Evolutionary conservation across 192 early-diverging fungal genomes (phyloP), one percentile per base, ranked within the genome.

Genomic region (Backusella tarrabulga): DNA sequence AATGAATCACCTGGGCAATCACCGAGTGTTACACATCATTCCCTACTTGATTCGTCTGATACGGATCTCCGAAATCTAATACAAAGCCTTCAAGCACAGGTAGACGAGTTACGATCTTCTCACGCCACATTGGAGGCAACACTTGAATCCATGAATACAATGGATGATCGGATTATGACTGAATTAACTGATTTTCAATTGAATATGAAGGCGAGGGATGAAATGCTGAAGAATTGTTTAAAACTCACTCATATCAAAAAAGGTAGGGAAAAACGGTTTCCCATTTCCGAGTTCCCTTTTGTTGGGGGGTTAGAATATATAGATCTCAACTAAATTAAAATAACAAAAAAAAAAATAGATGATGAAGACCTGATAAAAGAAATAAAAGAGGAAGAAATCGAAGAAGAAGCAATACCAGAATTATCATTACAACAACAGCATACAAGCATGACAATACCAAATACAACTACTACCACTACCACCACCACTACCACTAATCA

Each of bases 191-290:
- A 42, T 8, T 50, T 72, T 12, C 38, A 72, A 17, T 6, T 52
- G 12, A 72, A 50, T 44, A 44, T 72, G 42, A 44, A 32, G 42
- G 15, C 71, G 17, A 72, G 42, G 52, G 71, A 72, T 72, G 42
- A 42, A 14, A 40, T 72, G 38, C 2, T 72, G 8, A 23, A 52
- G 4, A 9, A 52, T 7, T 72, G 38, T 44, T 32, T 72, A 34
- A 40, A 52, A 32, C 19, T 44, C 21, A 40, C 42, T 29, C 7
- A 46, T 32, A 40, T 6, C 23, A 29, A 19, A 46, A 72, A 46
- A 72, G 71, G 42, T 72, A 72, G 42, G 6, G 70, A 29, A 32
- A 32, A 32, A n/a, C 44, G n/a, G 21, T 29, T 19, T 68, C n/a
- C 6, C 15, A 34, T 68, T 68, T 35, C 6, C 11, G 26, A 17